These are phyloP conservation scores for Sarocladium kiliense DNA, from an alignment of 2,329 filamentous ascomycete genomes.

Conservation along the genomic window DNA sequence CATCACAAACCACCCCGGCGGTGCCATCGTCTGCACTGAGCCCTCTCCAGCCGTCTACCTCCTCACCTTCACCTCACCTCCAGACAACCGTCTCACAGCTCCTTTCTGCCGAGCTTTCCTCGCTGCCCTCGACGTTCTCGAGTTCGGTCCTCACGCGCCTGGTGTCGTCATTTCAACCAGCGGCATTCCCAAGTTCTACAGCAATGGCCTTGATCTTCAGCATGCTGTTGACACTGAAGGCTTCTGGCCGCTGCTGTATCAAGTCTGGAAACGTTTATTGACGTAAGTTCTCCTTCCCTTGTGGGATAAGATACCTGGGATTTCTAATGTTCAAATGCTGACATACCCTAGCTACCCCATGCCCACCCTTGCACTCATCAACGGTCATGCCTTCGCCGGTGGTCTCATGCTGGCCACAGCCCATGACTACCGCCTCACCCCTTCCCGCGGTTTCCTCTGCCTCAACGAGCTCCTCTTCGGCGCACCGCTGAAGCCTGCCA, in stretches of 20 bases:
- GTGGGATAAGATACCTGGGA: too few species aligned
- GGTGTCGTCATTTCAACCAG: slow-evolving; percentile 76
- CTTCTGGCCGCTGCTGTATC: slow-evolving; percentile 61
- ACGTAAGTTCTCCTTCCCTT: slow-evolving; percentile 20
- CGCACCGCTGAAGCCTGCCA: slow-evolving; percentile 66
- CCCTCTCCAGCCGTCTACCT: slow-evolving; percentile 62
- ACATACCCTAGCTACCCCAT: slow-evolving; percentile 54
- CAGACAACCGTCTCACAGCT: slow-evolving; percentile 72
- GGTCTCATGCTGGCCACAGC: slow-evolving; percentile 79
- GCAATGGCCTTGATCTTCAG: slow-evolving; percentile 74
- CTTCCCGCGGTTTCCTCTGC: slow-evolving; percentile 69
- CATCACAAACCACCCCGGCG: slow-evolving; percentile 39
- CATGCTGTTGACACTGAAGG: slow-evolving; percentile 54
- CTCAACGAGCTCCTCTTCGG: slow-evolving; percentile 80
- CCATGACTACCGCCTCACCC: slow-evolving; percentile 79
- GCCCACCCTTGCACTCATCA: slow-evolving; percentile 75
- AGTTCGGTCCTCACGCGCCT: slow-evolving; percentile 55
- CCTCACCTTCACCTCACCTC: slow-evolving; percentile 63
- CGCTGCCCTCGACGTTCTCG: slow-evolving; percentile 69
- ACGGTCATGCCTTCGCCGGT: slow-evolving; percentile 76
- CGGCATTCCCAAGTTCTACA: slow-evolving; percentile 73
- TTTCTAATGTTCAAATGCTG: not conserved
- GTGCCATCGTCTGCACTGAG: slow-evolving; percentile 57
- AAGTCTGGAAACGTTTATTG: slow-evolving; percentile 56
- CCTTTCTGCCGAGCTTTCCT: slow-evolving; percentile 63